Percentiles rank a stretch among this genome's conserved stretches.
phyloP scores from a whole-genome alignment of 352 stramenopile species.

The Globisporangium orthogonon region DNA sequence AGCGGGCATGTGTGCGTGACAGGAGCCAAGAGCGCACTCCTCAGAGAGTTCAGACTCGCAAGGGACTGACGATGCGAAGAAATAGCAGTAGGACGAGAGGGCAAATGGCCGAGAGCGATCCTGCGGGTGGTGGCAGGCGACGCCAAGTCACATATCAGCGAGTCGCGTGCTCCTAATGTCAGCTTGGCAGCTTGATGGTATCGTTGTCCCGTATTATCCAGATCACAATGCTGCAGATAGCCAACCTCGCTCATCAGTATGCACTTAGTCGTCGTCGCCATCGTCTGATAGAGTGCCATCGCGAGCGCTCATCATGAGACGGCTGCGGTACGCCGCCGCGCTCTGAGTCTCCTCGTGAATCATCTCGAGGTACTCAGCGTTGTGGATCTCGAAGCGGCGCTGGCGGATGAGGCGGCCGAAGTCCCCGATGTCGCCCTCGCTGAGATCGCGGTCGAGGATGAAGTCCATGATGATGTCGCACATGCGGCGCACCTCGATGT shows the following conservation, averaged over 20 bases:
- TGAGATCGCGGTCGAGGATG: slow-evolving; percentile 75
- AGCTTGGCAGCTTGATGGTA: not conserved
- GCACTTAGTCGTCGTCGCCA: not conserved
- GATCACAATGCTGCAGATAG: not conserved
- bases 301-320: slow-evolving; percentile 7
- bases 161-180: not conserved
- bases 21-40: not conserved
- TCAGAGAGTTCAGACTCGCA: not conserved
- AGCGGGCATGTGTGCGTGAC: slow-evolving; percentile 11
- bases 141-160: too few relatives aligned
- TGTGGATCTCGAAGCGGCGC: slow-evolving; percentile 82
- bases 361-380: slow-evolving; percentile 84
- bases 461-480: slow-evolving; percentile 85
- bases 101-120: too few relatives aligned
- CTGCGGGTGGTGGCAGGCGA: too few relatives aligned
- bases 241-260: not conserved
- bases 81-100: too few relatives aligned
- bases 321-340: slow-evolving; percentile 10
- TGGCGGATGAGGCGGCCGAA: slow-evolving; percentile 78
- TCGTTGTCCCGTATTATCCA: not conserved
- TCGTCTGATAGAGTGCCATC: not conserved
- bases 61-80: too few relatives aligned
- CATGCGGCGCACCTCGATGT: slow-evolving; percentile 83
- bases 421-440: slow-evolving; percentile 49
- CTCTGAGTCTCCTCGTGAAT: slow-evolving; percentile 56